These are phyloP conservation scores for Phaseolus lunatus DNA, from an alignment of 306 rosid genomes.

Conservation along the genomic window DNA sequence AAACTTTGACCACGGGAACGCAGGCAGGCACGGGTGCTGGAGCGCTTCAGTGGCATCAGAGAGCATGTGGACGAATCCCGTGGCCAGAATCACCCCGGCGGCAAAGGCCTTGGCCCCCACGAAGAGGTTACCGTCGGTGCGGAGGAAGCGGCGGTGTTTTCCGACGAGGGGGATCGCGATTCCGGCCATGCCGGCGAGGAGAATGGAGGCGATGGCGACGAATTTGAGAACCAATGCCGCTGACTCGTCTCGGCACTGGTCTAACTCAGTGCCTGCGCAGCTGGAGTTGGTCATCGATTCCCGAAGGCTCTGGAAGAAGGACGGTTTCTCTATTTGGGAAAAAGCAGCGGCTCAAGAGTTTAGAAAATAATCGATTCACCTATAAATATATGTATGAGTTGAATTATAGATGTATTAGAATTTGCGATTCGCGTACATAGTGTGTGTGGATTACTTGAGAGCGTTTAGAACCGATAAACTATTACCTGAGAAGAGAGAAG, in stretches of 20 bases:
- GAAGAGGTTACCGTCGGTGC: constrained; percentile 79
- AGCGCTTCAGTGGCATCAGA: constrained; percentile 66
- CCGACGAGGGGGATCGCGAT: constrained; percentile 78
- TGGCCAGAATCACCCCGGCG: constrained; percentile 92
- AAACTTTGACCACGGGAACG: constrained; percentile 81
- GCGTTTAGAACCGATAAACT: neutral
- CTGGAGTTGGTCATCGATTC: constrained; percentile 62
- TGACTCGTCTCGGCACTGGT: constrained; percentile 71
- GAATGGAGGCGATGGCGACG: constrained; percentile 78
- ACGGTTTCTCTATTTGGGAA: constrained; percentile 41
- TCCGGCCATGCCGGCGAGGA: constrained; percentile 73
- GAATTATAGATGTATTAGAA: constrained; percentile 9
- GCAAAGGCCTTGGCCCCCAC: constrained; percentile 78
- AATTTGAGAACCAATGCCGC: constrained; percentile 70
- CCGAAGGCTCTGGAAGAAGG: constrained; percentile 47
- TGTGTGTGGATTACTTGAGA: neutral
- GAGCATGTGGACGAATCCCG: constrained; percentile 96
- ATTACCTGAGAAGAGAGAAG: constrained; percentile 61
- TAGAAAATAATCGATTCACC: constrained; percentile 33
- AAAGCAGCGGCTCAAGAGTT: constrained; percentile 36
- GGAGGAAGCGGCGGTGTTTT: constrained; percentile 61
- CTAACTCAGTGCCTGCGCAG: constrained; percentile 58
- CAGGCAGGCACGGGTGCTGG: constrained; percentile 67
- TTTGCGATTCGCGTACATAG: neutral
- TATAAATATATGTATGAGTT: neutral